phyloP scores from a whole-genome alignment of 2,329 filamentous ascomycete species.

The Onygena corvina region DNA sequence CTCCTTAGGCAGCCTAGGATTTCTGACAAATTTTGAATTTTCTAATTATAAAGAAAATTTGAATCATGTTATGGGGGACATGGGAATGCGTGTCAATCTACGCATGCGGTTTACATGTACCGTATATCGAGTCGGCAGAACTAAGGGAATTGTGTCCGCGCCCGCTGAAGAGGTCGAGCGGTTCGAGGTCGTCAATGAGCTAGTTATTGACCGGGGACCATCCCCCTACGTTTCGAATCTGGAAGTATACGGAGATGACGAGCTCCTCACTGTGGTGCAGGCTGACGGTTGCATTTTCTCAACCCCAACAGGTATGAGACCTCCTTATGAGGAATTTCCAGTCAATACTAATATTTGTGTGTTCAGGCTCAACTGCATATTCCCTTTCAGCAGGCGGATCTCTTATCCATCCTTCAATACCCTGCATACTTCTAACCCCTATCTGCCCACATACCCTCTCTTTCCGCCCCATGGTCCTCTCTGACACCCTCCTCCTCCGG shows the following conservation, averaged over 20 bases:
- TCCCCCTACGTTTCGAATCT: constrained; percentile 95
- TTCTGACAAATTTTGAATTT: constrained; percentile 95
- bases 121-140: constrained; percentile 61
- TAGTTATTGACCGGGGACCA: constrained; percentile 94
- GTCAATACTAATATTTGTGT: neutral
- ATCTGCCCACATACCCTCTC: constrained; percentile 96
- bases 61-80: constrained; percentile 79
- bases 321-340: constrained; percentile 3
- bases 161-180: constrained; percentile 81
- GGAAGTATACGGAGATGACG: constrained; percentile 89
- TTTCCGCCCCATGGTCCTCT: constrained; percentile 95
- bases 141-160: constrained; percentile 37
- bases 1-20: constrained; percentile 80
- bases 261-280: constrained; percentile 87
- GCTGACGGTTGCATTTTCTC: constrained; percentile 97
- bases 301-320: constrained; percentile 62
- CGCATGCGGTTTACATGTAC: constrained; percentile 99
- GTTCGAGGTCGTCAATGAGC: constrained; percentile 95
- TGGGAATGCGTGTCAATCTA: constrained; percentile 92
- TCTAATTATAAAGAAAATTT: constrained; percentile 77
- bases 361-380: constrained; percentile 69
- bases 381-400: constrained; percentile 91
- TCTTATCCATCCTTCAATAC: constrained; percentile 91
- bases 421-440: constrained; percentile 87
- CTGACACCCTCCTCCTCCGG: constrained; percentile 82